These are phyloP conservation scores for Pilatotrama ljubarskyi DNA, from an alignment of 768 basidiomycete genomes.

Conservation along the genomic window DNA sequence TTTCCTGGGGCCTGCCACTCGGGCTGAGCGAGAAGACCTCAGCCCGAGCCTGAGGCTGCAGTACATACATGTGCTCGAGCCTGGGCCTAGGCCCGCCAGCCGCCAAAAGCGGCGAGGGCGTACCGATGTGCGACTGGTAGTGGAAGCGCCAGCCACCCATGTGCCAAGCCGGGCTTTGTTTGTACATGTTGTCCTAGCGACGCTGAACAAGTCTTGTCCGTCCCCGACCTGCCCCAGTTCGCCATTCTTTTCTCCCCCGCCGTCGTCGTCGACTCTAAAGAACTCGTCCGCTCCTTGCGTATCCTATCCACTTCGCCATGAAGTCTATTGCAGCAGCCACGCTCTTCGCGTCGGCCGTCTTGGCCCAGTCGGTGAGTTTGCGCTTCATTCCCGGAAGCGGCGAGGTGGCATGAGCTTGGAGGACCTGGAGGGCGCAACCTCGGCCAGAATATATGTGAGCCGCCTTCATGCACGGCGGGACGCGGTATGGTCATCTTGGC, in stretches of 20 bases:
- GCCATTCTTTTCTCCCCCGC: slow-evolving; percentile 21
- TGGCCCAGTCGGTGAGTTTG: slow-evolving; percentile 44
- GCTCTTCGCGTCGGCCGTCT: slow-evolving; percentile 47
- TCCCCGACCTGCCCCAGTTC: slow-evolving; percentile 11
- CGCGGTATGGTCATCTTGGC: no score
- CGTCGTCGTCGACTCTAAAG: slow-evolving; percentile 39
- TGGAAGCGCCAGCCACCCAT: slow-evolving; percentile 6
- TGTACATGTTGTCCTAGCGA: slow-evolving; percentile 24
- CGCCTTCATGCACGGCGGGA: no score
- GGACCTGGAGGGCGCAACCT: background rate
- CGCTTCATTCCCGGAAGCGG: background rate
- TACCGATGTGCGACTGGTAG: background rate
- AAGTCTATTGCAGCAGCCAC: slow-evolving; percentile 56
- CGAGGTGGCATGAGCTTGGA: background rate
- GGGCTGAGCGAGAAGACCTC: no score
- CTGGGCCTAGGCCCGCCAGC: background rate
- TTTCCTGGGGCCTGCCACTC: no score
- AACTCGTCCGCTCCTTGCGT: slow-evolving; percentile 40
- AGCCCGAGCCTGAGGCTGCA: no score
- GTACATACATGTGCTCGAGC: no score
- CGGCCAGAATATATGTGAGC: background rate
- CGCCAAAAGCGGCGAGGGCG: background rate
- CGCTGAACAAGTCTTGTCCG: slow-evolving; percentile 13
- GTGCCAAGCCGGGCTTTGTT: slow-evolving; percentile 15
- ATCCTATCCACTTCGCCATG: slow-evolving; percentile 39